Evolutionary conservation across 768 basidiomycete species (phyloP), one percentile per base, ranked within the genome.

Genomic region (Amanita muscaria): DNA sequence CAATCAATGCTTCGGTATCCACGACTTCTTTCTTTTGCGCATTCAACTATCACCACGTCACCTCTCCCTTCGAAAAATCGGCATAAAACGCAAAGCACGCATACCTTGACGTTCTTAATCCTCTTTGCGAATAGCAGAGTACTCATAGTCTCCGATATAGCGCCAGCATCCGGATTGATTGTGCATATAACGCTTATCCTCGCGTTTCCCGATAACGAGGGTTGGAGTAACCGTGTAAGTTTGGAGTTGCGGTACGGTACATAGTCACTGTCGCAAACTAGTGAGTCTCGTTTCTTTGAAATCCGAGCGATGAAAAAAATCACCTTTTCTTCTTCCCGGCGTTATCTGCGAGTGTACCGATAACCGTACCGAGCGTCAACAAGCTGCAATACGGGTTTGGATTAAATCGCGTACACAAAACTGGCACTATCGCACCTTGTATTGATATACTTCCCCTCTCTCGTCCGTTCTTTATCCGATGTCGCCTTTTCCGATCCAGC

Each of bases 401-500:
- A 23, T 10, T n/a, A 22, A 9, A 21, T 44, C 1, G 3, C 24
- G 18, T 18, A 32, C 46, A 34, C 30, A 32, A 25, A 25, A 6
- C 0, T 34, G 29, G 27, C 5, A 21, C 29, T 38, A 34, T 50
- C 57, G 7, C 19, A 80, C 83, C 83, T 85, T 3, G 86, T 88
- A 56, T 99, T 99, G 65, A 98, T 99, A 57, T 92, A 94, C 58
- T 87, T 89, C 10, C 94, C 96, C 61, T 99, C 96, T 35, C 85
- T 75, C n/a, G 91, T 91, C 35, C 96, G 70, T 47, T 97, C 92
- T 60, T 93, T 94, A 61, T 93, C 90, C 1, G 86, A 88, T 0
- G 93, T 97, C 0, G 93, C 94, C 59, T 84, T 90, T 59, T 99
- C 96, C 0, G 91, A 94, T 3, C 96, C 96, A 40, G 96, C 96